A percentile compares a stretch with the other conserved stretches of the same genome.
phyloP scores from a whole-genome alignment of 2,329 filamentous ascomycete species.

The Cladosporium sp. region DNA sequence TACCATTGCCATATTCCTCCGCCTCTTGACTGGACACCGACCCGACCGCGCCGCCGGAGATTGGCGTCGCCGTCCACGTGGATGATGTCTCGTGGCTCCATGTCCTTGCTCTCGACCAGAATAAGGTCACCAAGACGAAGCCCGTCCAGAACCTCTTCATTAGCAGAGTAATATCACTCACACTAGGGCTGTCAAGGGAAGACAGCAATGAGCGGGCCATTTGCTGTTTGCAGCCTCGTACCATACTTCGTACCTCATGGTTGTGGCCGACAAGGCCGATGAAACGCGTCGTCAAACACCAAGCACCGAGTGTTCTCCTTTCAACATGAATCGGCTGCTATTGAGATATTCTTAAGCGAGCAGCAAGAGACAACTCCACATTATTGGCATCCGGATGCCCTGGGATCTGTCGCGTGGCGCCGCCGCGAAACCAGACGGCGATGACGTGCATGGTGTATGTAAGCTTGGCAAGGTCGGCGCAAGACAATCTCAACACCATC shows the following conservation, averaged over 20 bases:
- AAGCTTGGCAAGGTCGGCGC: background rate
- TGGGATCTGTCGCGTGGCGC: conserved; percentile 1
- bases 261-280: background rate
- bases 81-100: conserved; percentile 36
- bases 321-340: background rate
- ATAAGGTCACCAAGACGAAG: background rate
- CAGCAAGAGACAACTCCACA: background rate
- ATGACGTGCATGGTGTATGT: background rate
- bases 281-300: background rate
- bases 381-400: conserved; percentile 1
- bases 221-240: background rate
- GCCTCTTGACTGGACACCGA: conserved; percentile 22
- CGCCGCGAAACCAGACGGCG: background rate
- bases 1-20: conserved; percentile 25
- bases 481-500: background rate
- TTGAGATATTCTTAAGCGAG: conserved; percentile 2
- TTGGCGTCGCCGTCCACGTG: conserved; percentile 17
- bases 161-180: background rate
- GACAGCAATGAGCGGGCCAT: background rate
- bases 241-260: background rate
- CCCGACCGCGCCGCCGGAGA: conserved; percentile 21
- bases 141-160: conserved; percentile 10
- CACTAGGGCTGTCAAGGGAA: no score
- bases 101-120: conserved; percentile 27
- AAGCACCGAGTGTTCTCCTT: background rate